Evolutionary conservation across 805 yeast species (phyloP), one percentile per base, ranked within the genome.

Genomic region (Komagataella phaffii): DNA sequence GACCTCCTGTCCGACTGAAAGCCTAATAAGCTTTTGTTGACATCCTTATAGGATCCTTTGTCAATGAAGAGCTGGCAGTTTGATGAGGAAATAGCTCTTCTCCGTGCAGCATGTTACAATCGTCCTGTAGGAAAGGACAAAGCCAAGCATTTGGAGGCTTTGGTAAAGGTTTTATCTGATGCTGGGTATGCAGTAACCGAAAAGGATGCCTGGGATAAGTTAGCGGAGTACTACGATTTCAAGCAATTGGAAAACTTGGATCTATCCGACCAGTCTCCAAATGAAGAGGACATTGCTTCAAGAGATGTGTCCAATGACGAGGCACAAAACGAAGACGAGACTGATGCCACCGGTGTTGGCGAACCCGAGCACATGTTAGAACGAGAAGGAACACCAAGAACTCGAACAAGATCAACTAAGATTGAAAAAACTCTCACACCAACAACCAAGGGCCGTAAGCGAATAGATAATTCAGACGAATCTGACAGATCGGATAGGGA

Each of bases 41-140:
- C 19, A 40, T 14, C n/a, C 14, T 30, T 30, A 30, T 18, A 19
- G 17, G 17, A 14, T 21, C 40, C 18, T 23, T 24, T 48, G 17
- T 17, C 36, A 19, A 53, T 51, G 52, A 54, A 66, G 51, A 57
- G 51, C 19, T 85, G 93, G 91, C 66, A 71, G 14, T 60, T 72
- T 2, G 80, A 77, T 47, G 84, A 82, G 53, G 90, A 85, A 59
- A 77, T 79, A 40, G 70, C 72, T 54, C 71, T 85, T 23, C 76
- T 83, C 57, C 68, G 77, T 51, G 76, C 85, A 49, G 71, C 83
- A 1, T 79, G 88, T 56, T 80, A 76, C 58, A 73, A 71, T 66
- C 82, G 81, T 61, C 93, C 93, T 0, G 82, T 81, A 0, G 95
- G 95, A 1, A 60, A 62, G 36, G 59, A 69, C 51, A 74, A 71